Conservation (phyloP, 2,329 filamentous ascomycete genomes). For the Ophiocordyceps polyrhachis-furcata region DNA sequence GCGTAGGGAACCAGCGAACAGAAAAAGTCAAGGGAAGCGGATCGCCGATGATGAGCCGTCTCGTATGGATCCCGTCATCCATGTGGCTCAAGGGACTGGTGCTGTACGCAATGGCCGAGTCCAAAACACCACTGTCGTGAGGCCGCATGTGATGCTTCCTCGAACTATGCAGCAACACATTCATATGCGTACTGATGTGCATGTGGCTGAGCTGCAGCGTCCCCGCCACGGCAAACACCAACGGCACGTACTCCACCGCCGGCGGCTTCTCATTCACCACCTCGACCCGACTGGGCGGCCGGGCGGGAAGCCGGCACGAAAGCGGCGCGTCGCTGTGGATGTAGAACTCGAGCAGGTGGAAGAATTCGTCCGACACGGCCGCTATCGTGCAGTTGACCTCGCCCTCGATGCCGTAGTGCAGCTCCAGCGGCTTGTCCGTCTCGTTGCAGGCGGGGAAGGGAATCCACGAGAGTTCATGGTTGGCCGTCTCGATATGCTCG, state of each 20-base stretch:
- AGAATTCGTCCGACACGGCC: constrained; percentile 60
- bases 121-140: constrained; percentile 59
- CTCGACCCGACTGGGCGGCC: constrained; percentile 41
- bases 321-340: constrained; percentile 91
- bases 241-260: constrained; percentile 51
- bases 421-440: constrained; percentile 61
- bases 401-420: constrained; percentile 66
- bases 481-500: constrained; percentile 67
- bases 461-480: constrained; percentile 76
- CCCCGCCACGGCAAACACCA: constrained; percentile 77
- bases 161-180: constrained; percentile 62
- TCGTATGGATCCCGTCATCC: constrained; percentile 26
- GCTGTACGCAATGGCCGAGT: constrained; percentile 75
- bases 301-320: constrained; percentile 72
- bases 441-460: constrained; percentile 86
- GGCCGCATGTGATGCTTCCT: constrained; percentile 43
- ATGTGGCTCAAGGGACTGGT: constrained; percentile 51
- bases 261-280: constrained; percentile 30
- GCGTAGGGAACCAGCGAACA: constrained; percentile 72
- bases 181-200: constrained; percentile 77
- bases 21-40: constrained; percentile 60
- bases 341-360: constrained; percentile 90
- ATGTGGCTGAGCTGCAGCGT: constrained; percentile 78
- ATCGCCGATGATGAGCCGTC: constrained; percentile 73
- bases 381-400: constrained; percentile 74